phyloP scores from a whole-genome alignment of 352 stramenopile genomes.

The Thraustochytrium striatum region DNA sequence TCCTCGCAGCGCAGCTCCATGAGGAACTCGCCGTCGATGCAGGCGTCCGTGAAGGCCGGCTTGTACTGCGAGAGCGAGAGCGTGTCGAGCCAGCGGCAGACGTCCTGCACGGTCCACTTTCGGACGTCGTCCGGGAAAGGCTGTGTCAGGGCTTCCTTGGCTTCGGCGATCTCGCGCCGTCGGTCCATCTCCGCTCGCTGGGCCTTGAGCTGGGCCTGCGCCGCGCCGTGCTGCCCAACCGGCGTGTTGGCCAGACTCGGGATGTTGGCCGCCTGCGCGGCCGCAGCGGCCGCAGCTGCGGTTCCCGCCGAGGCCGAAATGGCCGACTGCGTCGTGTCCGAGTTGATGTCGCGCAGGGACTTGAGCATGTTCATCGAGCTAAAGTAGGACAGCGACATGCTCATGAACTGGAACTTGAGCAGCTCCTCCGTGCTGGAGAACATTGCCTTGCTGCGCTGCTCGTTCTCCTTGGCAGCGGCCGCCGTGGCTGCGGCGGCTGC shows the following conservation, averaged over 20 bases:
- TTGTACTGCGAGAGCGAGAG: constrained; percentile 84
- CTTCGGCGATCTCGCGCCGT: constrained; percentile 36
- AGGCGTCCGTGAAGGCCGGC: constrained; percentile 74
- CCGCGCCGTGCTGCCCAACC: constrained; percentile 64
- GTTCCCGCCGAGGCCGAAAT: constrained; percentile 79
- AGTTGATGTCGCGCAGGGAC: constrained; percentile 84
- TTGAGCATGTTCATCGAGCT: constrained; percentile 90
- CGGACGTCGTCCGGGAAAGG: constrained; percentile 68
- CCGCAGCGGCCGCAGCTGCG: constrained; percentile 72
- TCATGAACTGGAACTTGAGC: constrained; percentile 95
- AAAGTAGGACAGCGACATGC: constrained; percentile 82
- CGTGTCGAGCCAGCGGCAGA: constrained; percentile 80
- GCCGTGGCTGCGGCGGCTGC: constrained; percentile 80
- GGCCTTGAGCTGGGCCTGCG: constrained; percentile 61
- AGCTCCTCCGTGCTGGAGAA: constrained; percentile 87
- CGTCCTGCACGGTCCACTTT: constrained; percentile 81
- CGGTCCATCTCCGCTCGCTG: constrained; percentile 68
- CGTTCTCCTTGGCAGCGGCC: constrained; percentile 72
- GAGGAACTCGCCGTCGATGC: constrained; percentile 83
- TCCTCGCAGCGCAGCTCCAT: constrained; percentile 83
- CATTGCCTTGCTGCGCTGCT: constrained; percentile 78
- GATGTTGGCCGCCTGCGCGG: constrained; percentile 76
- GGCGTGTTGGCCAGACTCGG: constrained; percentile 68
- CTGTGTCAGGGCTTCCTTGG: constrained; percentile 54
- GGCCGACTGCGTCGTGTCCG: constrained; percentile 78